phyloP scores from a whole-genome alignment of 2,329 filamentous ascomycete genomes.

The Botrytis pseudocinerea region DNA sequence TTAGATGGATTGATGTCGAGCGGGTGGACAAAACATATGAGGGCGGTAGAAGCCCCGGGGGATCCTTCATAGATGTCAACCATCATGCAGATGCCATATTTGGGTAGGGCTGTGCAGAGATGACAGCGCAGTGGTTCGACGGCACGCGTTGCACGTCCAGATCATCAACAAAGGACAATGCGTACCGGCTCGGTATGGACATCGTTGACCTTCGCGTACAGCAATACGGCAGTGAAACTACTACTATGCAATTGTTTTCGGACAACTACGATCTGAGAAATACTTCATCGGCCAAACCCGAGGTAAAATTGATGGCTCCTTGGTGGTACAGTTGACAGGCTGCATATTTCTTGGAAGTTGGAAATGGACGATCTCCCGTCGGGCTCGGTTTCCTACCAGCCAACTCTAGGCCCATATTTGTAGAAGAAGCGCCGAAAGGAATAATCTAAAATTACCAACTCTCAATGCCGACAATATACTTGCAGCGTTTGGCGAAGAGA shows the following conservation, averaged over 20 bases:
- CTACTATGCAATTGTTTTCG: background rate
- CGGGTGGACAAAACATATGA: background rate
- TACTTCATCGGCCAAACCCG: background rate
- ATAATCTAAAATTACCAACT: background rate
- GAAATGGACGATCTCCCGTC: slow-evolving; percentile 13
- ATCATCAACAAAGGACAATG: background rate
- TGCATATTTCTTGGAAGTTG: slow-evolving; percentile 7
- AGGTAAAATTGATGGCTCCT: background rate
- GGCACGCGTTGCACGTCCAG: background rate
- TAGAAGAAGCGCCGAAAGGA: slow-evolving; percentile 3
- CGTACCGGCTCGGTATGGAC: background rate
- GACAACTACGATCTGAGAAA: background rate
- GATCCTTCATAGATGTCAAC: background rate
- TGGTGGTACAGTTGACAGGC: background rate
- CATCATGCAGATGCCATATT: background rate
- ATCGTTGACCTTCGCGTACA: background rate
- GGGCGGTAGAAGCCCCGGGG: background rate
- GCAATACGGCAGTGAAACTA: background rate
- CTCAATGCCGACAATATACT: background rate
- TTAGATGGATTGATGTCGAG: background rate
- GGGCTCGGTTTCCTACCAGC: background rate
- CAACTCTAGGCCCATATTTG: background rate
- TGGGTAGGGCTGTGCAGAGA: too few species aligned
- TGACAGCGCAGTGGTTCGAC: background rate
- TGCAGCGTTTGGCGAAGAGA: background rate